A percentile compares a stretch with the other conserved stretches of the same genome.
Conservation (phyloP, 2,329 filamentous ascomycete genomes). For the Aspergillus thermomutatus region DNA sequence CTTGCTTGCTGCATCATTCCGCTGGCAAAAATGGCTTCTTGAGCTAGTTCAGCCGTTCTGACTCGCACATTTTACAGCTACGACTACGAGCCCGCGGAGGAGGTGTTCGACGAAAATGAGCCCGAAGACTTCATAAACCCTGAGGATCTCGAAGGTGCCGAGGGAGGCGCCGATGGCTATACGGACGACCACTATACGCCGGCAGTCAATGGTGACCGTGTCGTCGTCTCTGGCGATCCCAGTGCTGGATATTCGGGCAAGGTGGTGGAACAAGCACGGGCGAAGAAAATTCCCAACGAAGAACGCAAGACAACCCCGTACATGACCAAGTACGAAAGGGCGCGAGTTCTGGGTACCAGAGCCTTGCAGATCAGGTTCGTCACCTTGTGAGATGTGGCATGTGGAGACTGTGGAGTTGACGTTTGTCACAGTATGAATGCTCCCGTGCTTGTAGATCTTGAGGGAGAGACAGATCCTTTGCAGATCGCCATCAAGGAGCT, state of each 20-base stretch:
- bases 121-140: constrained; percentile 56
- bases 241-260: constrained; percentile 49
- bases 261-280: constrained; percentile 55
- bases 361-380: constrained; percentile 91
- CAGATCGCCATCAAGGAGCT: constrained; percentile 98
- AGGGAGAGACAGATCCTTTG: constrained; percentile 95
- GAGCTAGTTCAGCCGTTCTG: constrained; percentile 24
- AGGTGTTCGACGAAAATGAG: constrained; percentile 65
- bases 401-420: neutral
- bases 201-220: constrained; percentile 38
- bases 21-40: constrained; percentile 8
- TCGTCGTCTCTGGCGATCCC: constrained; percentile 50
- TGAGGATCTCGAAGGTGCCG: constrained; percentile 53
- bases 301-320: constrained; percentile 92
- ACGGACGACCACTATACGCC: constrained; percentile 44
- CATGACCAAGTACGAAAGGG: constrained; percentile 99
- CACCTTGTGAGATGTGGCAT: neutral
- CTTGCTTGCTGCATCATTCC: neutral
- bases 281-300: constrained; percentile 88
- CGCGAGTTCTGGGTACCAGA: constrained; percentile 86
- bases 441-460: constrained; percentile 90
- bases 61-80: constrained; percentile 31
- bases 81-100: constrained; percentile 57
- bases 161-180: constrained; percentile 53
- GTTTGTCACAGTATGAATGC: constrained; percentile 76